Evolutionary conservation across 1,284 basidiomycete species (phyloP), one percentile per base, ranked within the genome.

Genomic region (Ustilago lituana): DNA sequence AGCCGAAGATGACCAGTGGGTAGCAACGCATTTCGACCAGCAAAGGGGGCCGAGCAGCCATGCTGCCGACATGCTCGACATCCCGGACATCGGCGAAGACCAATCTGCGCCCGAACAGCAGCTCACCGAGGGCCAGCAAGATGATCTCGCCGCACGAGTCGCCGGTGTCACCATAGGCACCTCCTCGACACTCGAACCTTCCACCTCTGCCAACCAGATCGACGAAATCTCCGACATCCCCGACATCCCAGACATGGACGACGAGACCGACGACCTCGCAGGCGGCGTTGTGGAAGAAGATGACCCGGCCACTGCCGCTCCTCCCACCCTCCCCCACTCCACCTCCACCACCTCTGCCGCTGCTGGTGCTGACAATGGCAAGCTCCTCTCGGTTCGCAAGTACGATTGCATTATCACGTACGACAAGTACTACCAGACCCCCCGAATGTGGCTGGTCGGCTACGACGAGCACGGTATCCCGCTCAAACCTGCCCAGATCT

Each of bases 371-470:
- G 60, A 52, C 32, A 75, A 51, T 26, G 56, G 43, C 59, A 97
- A 97, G 78, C 85, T 98, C 22, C 85, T 98, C 37, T 92, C 93
- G 85, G 93, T 98, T 39, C 88, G 95, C 77, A 98, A 94, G 20
- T 99, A 99, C 86, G 96, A 99, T 84, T 96, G 97, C 81, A 92
- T 97, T 89, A 98, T 99, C 85, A 94, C 92, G 33, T 98, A 98
- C 84, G 95, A 98, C 87, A 98, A 98, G 48, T 81, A 80, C 71
- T 72, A 77, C 38, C 72, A 79, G 48, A 78, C 76, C 2, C 77
- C 79, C 4, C 69, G 78, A 12, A 77, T 82, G 74, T 81, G 80
- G 81, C 64, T 76, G 19, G 72, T 81, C 3, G 79, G 79, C 47
- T 81, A 80, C 59, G 76, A 80, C 61, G 79, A 80, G 59, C 57